Evolutionary conservation across 1,139 yeast genomes (phyloP).

Genomic region (Protomyces pachydermus): DNA sequence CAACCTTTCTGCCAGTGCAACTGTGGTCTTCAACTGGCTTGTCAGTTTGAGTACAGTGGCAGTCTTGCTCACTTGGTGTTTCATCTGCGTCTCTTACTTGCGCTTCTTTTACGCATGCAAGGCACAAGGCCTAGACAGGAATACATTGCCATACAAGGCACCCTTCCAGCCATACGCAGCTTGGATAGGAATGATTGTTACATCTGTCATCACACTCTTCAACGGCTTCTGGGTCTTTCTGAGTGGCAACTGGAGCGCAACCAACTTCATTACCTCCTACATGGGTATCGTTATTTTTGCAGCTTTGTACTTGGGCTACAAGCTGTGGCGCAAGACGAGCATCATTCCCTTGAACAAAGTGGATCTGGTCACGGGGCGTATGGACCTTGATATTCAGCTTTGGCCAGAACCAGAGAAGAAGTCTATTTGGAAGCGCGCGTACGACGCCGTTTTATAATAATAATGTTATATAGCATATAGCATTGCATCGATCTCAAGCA

Average conservation of each 20-base stretch:
- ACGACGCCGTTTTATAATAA: neutral
- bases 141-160: constrained; percentile 41
- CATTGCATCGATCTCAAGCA: neutral
- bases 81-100: constrained; percentile 45
- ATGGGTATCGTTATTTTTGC: constrained; percentile 52
- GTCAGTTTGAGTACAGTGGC: constrained; percentile 68
- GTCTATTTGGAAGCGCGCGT: neutral
- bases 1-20: constrained; percentile 60
- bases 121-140: constrained; percentile 30
- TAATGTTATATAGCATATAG: neutral
- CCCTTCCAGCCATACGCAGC: constrained; percentile 57
- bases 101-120: constrained; percentile 33
- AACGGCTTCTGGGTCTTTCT: constrained; percentile 62
- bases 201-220: constrained; percentile 58
- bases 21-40: constrained; percentile 74
- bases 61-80: constrained; percentile 50
- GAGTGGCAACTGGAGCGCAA: constrained; percentile 57
- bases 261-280: constrained; percentile 55
- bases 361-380: constrained; percentile 29
- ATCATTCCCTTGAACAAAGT: constrained; percentile 29
- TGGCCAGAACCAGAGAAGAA: neutral
- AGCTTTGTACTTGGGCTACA: constrained; percentile 50
- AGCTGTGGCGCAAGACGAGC: constrained; percentile 40
- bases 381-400: constrained; percentile 11
- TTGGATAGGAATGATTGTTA: constrained; percentile 43